phyloP scores from a whole-genome alignment of 805 yeast species.

The Wickerhamomyces alni region DNA sequence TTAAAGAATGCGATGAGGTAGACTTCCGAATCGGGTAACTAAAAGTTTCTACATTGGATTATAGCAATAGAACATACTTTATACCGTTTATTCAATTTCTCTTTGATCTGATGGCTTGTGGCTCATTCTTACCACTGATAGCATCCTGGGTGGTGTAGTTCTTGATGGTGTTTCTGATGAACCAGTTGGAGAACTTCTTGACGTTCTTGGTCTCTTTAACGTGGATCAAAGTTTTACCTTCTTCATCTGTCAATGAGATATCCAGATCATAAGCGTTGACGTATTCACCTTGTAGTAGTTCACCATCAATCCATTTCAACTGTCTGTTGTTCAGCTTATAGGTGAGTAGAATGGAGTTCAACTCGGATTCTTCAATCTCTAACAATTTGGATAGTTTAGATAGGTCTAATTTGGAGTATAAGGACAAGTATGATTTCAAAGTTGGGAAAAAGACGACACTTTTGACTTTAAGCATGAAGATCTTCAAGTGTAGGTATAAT shows the following conservation, averaged over 20 bases:
- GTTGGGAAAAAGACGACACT: slow-evolving; percentile 32
- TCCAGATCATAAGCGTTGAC: slow-evolving; percentile 39
- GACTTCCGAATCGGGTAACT: slow-evolving; percentile 2
- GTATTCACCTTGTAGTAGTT: slow-evolving; percentile 34
- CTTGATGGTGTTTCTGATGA: slow-evolving; percentile 39
- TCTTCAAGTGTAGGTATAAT: slow-evolving; percentile 34
- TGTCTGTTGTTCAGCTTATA: slow-evolving; percentile 42
- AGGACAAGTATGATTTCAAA: slow-evolving; percentile 38
- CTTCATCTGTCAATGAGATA: slow-evolving; percentile 34
- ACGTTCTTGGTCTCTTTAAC: slow-evolving; percentile 39
- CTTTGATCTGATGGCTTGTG: not conserved
- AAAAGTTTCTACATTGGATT: not conserved
- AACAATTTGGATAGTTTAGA: slow-evolving; percentile 36
- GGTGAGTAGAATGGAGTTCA: slow-evolving; percentile 33
- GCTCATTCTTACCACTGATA: slow-evolving; percentile 15
- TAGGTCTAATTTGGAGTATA: slow-evolving; percentile 41
- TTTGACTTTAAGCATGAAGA: slow-evolving; percentile 37
- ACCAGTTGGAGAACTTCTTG: slow-evolving; percentile 45
- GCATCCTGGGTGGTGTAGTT: slow-evolving; percentile 39
- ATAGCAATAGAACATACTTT: not conserved
- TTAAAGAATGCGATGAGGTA: not conserved
- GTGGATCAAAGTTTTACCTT: slow-evolving; percentile 27
- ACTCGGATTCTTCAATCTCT: slow-evolving; percentile 26
- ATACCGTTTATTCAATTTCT: not conserved
- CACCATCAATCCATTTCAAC: slow-evolving; percentile 36